Conservation (phyloP, 305 asterid genomes). For the Petunia hybrid region DNA sequence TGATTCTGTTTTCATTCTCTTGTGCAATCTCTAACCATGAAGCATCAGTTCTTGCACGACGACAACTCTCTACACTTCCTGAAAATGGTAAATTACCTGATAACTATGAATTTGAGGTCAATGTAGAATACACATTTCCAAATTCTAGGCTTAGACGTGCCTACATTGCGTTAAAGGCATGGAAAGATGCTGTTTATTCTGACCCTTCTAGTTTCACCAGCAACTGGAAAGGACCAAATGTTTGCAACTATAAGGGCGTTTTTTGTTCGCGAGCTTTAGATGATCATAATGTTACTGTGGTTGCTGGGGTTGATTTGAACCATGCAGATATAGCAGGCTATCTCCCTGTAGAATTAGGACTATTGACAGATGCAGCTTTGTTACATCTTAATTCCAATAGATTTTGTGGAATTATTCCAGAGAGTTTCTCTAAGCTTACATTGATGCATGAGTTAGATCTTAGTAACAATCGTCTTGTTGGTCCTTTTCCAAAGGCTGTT, state of each 20-base stretch:
- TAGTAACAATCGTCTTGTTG: slow-evolving; percentile 76
- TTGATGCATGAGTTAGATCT: slow-evolving; percentile 64
- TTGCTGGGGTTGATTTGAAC: slow-evolving; percentile 83
- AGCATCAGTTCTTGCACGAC: slow-evolving; percentile 29
- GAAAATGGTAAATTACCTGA: slow-evolving; percentile 27
- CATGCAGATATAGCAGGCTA: slow-evolving; percentile 76
- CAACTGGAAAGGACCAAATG: slow-evolving; percentile 73
- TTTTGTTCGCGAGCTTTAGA: slow-evolving; percentile 64
- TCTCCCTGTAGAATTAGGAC: slow-evolving; percentile 63
- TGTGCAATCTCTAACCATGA: slow-evolving; percentile 23
- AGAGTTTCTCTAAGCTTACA: slow-evolving; percentile 48
- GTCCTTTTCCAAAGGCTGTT: slow-evolving; percentile 58
- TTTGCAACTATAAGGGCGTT: slow-evolving; percentile 70
- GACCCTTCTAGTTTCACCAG: slow-evolving; percentile 62
- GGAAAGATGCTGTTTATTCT: slow-evolving; percentile 59
- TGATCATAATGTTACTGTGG: slow-evolving; percentile 57
- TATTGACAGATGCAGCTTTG: slow-evolving; percentile 59
- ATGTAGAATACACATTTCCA: slow-evolving; percentile 30
- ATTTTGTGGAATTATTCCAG: slow-evolving; percentile 72
- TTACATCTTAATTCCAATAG: slow-evolving; percentile 75
- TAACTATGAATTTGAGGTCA: slow-evolving; percentile 3
- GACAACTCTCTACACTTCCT: slow-evolving; percentile 26
- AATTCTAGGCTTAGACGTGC: slow-evolving; percentile 61
- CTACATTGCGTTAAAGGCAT: slow-evolving; percentile 61
- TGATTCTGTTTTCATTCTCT: slow-evolving; percentile 1